These are phyloP conservation scores for Gleditsia sinensis DNA, from an alignment of 306 rosid genomes.

Conservation along the genomic window DNA sequence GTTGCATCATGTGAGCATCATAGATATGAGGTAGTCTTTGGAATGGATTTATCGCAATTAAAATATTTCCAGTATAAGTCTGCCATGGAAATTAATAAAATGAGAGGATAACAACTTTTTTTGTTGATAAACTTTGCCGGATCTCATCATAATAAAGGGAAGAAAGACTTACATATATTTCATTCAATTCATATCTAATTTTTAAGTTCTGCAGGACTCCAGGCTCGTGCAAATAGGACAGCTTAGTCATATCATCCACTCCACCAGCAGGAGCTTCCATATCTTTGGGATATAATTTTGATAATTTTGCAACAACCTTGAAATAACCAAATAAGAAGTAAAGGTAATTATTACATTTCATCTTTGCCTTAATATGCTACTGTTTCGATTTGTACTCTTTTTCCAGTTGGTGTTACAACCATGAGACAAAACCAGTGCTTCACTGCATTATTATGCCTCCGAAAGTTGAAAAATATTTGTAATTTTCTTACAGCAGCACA, in stretches of 20 bases:
- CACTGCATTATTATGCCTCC: constrained; percentile 13
- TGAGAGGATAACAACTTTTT: constrained; percentile 19
- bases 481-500: constrained; percentile 6
- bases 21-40: constrained; percentile 95
- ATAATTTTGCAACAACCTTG: constrained; percentile 67
- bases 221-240: constrained; percentile 96
- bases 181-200: constrained; percentile 90
- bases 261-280: constrained; percentile 95
- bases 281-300: constrained; percentile 84
- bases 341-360: constrained; percentile 18
- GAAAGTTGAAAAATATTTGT: neutral
- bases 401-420: constrained; percentile 4
- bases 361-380: constrained; percentile 10
- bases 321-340: constrained; percentile 32
- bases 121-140: constrained; percentile 8
- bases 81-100: constrained; percentile 41
- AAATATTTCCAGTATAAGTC: constrained; percentile 98
- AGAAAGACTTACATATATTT: constrained; percentile 71
- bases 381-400: neutral
- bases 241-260: constrained; percentile 98
- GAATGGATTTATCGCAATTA: constrained; percentile 98
- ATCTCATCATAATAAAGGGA: constrained; percentile 31
- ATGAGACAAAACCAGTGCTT: constrained; percentile 2
- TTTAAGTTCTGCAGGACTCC: constrained; percentile 94
- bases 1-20: constrained; percentile 95